Percentiles rank a stretch among this genome's conserved stretches.
phyloP scores from a whole-genome alignment of 2,329 filamentous ascomycete genomes.

The Penicillium sumatraense region DNA sequence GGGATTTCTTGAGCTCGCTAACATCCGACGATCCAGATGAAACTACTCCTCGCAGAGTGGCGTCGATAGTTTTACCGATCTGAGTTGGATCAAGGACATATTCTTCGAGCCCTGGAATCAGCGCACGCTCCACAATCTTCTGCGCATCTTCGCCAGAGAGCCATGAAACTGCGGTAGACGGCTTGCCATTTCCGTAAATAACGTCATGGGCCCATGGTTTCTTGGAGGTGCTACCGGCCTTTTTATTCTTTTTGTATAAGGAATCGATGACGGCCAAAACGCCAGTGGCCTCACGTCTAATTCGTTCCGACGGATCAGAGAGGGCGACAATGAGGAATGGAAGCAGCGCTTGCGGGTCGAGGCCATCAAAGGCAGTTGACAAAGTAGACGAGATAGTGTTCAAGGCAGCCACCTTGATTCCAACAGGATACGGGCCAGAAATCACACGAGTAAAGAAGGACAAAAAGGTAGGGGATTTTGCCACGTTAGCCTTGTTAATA shows the following conservation, averaged over 20 bases:
- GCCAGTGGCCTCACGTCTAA: slow-evolving; percentile 75
- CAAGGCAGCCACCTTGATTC: slow-evolving; percentile 72
- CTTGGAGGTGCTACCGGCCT: slow-evolving; percentile 39
- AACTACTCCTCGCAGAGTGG: slow-evolving; percentile 59
- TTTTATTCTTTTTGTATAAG: slow-evolving; percentile 55
- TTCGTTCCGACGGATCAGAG: slow-evolving; percentile 73
- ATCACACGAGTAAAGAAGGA: slow-evolving; percentile 78
- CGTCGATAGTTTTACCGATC: slow-evolving; percentile 67
- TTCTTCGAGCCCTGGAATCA: slow-evolving; percentile 82
- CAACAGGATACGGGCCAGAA: slow-evolving; percentile 71
- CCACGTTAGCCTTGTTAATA: slow-evolving; percentile 48
- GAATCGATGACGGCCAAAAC: slow-evolving; percentile 63
- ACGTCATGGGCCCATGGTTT: slow-evolving; percentile 64
- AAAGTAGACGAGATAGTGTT: slow-evolving; percentile 65
- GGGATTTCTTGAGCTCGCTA: slow-evolving; percentile 64
- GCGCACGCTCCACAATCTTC: slow-evolving; percentile 66
- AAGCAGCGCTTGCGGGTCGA: slow-evolving; percentile 78
- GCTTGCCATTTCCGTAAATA: slow-evolving; percentile 66
- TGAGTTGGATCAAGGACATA: slow-evolving; percentile 79
- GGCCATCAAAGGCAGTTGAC: slow-evolving; percentile 52
- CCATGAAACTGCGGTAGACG: slow-evolving; percentile 56
- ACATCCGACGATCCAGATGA: slow-evolving; percentile 42
- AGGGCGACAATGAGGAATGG: slow-evolving; percentile 80
- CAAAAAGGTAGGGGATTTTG: slow-evolving; percentile 69
- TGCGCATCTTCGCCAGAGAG: slow-evolving; percentile 62